Evolutionary conservation across 2,329 filamentous ascomycete genomes (phyloP).

Genomic region (Ceratocystis destructans): DNA sequence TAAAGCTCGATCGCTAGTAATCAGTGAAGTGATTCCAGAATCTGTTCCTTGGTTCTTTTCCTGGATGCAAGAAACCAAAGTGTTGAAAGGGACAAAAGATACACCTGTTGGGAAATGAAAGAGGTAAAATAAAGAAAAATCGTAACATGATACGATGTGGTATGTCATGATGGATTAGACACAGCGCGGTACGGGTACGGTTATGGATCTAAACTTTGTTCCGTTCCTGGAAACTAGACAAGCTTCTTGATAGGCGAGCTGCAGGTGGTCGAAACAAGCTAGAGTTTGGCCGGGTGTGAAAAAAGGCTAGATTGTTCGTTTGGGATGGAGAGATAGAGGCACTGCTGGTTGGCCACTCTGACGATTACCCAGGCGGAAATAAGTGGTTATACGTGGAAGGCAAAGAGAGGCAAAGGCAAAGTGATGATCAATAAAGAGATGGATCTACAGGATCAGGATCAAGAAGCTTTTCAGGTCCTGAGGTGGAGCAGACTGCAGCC

Average conservation of each 20-base stretch:
- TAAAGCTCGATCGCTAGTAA: not conserved
- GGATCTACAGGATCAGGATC: conserved; percentile 13
- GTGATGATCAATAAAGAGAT: not conserved
- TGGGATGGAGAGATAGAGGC: not conserved
- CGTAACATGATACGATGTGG: too few species aligned
- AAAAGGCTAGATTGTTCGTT: not conserved
- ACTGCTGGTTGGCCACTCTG: not conserved
- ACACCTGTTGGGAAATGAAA: too few species aligned
- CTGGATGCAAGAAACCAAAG: too few species aligned
- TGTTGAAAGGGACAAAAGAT: too few species aligned
- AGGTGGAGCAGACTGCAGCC: not conserved
- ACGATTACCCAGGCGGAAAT: not conserved
- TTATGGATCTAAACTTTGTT: not conserved
- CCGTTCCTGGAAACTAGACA: not conserved
- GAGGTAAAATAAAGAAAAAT: too few species aligned
- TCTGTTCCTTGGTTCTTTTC: too few species aligned
- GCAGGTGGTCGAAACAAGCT: not conserved
- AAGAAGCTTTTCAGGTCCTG: conserved; percentile 14
- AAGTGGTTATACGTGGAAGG: not conserved
- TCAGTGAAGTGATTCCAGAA: too few species aligned
- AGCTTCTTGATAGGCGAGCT: not conserved
- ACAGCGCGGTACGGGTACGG: not conserved
- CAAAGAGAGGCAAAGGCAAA: not conserved
- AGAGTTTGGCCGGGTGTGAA: not conserved
- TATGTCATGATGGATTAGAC: not conserved